Percentiles rank a stretch among this genome's conserved stretches.
phyloP scores from a whole-genome alignment of 306 rosid genomes.

The Fragaria nilgerrensis region DNA sequence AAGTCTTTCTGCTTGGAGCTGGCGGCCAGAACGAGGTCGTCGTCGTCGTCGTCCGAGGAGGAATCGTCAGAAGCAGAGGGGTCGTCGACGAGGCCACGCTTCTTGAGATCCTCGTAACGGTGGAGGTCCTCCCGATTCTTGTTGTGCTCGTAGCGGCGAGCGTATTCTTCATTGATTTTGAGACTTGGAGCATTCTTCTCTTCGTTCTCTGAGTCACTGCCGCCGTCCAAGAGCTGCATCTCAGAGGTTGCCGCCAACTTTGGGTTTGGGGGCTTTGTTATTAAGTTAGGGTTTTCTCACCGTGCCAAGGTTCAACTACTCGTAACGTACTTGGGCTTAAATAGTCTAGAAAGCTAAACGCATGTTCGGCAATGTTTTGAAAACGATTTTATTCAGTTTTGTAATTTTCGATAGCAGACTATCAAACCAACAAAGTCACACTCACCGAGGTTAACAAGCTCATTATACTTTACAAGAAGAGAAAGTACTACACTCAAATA shows the following conservation, averaged over 20 bases:
- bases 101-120: constrained; percentile 67
- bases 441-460: too few species aligned
- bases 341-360: too few species aligned
- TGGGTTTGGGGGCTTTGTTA: neutral
- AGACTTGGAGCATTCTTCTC: constrained; percentile 47
- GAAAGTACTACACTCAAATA: too few species aligned
- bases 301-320: neutral
- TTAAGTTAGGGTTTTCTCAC: constrained; percentile 6
- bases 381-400: too few species aligned
- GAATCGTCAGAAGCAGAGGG: constrained; percentile 5
- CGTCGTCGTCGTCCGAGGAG: constrained; percentile 7
- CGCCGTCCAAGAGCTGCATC: constrained; percentile 48
- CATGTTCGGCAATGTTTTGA: too few species aligned
- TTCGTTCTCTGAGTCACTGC: constrained; percentile 56
- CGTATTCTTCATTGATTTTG: constrained; percentile 50
- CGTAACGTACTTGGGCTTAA: too few species aligned
- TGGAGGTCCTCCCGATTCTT: constrained; percentile 87
- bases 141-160: constrained; percentile 61
- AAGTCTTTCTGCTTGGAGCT: constrained; percentile 32
- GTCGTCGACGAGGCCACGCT: constrained; percentile 58
- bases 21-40: neutral
- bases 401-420: too few species aligned
- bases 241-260: neutral
- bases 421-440: too few species aligned
- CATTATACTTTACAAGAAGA: too few species aligned